Conservation (phyloP, 2,329 filamentous ascomycete species). For the Ophiosphaerella korrae region DNA sequence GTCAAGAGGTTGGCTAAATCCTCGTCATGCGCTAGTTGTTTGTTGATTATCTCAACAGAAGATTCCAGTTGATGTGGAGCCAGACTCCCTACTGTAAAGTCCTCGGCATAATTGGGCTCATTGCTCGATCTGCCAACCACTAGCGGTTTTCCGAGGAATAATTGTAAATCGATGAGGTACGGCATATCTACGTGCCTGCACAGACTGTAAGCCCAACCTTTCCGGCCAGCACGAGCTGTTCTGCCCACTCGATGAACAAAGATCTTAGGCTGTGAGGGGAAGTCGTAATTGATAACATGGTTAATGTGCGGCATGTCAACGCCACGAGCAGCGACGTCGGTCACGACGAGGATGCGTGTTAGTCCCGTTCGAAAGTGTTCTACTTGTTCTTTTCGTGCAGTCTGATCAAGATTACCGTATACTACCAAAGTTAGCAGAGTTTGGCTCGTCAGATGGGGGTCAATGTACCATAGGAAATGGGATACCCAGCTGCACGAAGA, state of each 20-base stretch:
- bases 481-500: slow-evolving; percentile 81
- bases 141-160: slow-evolving; percentile 87
- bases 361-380: slow-evolving; percentile 84
- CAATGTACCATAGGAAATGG: slow-evolving; percentile 72
- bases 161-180: slow-evolving; percentile 89
- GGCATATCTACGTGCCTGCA: slow-evolving; percentile 86
- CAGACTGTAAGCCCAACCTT: slow-evolving; percentile 93
- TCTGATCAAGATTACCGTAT: slow-evolving; percentile 93
- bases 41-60: slow-evolving; percentile 82
- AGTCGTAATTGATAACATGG: slow-evolving; percentile 99
- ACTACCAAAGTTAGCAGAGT: slow-evolving; percentile 52
- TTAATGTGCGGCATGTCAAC: slow-evolving; percentile 96
- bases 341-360: slow-evolving; percentile 91
- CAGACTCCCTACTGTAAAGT: slow-evolving; percentile 81
- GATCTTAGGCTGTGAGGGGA: slow-evolving; percentile 93
- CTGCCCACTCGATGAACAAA: slow-evolving; percentile 96
- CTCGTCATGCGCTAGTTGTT: slow-evolving; percentile 73
- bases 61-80: slow-evolving; percentile 74
- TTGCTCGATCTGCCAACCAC: slow-evolving; percentile 70
- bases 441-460: background rate
- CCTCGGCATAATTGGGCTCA: slow-evolving; percentile 73
- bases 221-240: slow-evolving; percentile 89
- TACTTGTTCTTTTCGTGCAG: slow-evolving; percentile 88
- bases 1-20: slow-evolving; percentile 73
- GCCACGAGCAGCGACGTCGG: slow-evolving; percentile 94